A percentile compares a stretch with the other conserved stretches of the same genome.
Conservation (phyloP, 208 protist genomes). For the Leishmania martiniquensis region DNA sequence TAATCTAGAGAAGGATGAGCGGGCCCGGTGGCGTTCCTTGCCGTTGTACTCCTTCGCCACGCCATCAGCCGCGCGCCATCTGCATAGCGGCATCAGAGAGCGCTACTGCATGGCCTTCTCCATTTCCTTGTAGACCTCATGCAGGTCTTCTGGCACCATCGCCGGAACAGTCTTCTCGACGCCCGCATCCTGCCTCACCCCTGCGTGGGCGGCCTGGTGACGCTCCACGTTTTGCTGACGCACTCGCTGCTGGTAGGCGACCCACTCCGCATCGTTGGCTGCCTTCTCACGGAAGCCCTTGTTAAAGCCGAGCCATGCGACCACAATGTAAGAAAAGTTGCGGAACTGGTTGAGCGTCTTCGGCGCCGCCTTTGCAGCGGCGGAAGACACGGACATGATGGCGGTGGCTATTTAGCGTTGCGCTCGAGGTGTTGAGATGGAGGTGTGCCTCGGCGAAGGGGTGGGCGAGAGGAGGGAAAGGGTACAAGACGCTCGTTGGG, state of each 20-base stretch:
- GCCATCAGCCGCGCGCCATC: neutral
- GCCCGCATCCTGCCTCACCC: constrained; percentile 27
- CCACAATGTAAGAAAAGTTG: constrained; percentile 85
- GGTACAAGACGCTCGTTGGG: neutral
- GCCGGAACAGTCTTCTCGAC: constrained; percentile 42
- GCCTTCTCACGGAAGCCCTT: constrained; percentile 79
- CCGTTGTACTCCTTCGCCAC: neutral
- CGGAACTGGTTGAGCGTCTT: constrained; percentile 90
- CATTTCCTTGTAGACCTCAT: constrained; percentile 74
- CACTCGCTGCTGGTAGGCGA: constrained; percentile 62
- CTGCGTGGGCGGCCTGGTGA: constrained; percentile 55
- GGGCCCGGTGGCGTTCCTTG: neutral
- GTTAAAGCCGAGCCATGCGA: constrained; percentile 78
- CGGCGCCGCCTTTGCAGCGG: constrained; percentile 75
- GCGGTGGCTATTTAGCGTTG: neutral
- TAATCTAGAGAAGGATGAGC: too few relatives aligned
- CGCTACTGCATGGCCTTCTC: constrained; percentile 62
- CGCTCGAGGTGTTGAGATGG: neutral
- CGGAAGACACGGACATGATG: constrained; percentile 32
- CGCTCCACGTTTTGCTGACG: constrained; percentile 68
- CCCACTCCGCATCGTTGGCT: constrained; percentile 84
- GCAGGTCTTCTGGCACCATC: constrained; percentile 63
- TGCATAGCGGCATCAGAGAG: neutral
- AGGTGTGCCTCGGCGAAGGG: neutral
- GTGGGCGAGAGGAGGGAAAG: neutral